Evolutionary conservation across 1,284 basidiomycete species (phyloP).

Genomic region (Microbotryum saponariae): DNA sequence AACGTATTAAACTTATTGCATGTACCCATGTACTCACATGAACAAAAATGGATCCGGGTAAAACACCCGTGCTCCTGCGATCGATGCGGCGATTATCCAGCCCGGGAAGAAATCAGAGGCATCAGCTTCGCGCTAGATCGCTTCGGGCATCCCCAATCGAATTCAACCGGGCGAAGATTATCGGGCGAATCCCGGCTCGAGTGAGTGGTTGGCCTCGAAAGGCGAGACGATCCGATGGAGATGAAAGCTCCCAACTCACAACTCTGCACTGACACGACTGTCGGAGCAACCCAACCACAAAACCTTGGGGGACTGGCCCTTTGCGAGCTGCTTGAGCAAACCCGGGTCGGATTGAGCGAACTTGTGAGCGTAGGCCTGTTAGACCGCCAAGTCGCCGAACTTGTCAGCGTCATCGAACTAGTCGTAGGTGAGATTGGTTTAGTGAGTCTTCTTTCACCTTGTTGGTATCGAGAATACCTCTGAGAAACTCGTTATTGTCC

Average conservation of each 20-base stretch:
- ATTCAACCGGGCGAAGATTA: background rate
- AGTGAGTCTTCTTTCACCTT: background rate
- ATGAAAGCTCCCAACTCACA: conserved; percentile 10
- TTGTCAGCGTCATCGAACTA: background rate
- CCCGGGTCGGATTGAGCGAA: conserved; percentile 53
- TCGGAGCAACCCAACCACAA: conserved; percentile 69
- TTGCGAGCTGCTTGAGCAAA: conserved; percentile 55
- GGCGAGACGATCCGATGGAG: background rate
- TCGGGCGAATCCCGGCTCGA: background rate
- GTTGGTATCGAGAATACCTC: conserved; percentile 28
- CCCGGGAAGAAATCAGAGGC: too few relatives aligned
- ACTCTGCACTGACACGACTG: conserved; percentile 54
- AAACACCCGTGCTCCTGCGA: conserved; percentile 27
- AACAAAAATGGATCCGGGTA: conserved; percentile 32
- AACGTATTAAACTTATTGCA: too few relatives aligned
- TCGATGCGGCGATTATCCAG: too few relatives aligned
- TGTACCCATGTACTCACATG: conserved; percentile 12
- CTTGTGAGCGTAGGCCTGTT: conserved; percentile 44
- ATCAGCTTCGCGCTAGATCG: background rate
- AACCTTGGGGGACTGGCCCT: conserved; percentile 65
- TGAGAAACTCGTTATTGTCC: conserved; percentile 2
- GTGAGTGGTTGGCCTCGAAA: background rate
- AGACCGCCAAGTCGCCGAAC: background rate
- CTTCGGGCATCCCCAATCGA: background rate
- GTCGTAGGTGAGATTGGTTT: too few relatives aligned